phyloP scores from a whole-genome alignment of 2,329 filamentous ascomycete genomes.

The Nothophaeocryptopus gaeumannii region DNA sequence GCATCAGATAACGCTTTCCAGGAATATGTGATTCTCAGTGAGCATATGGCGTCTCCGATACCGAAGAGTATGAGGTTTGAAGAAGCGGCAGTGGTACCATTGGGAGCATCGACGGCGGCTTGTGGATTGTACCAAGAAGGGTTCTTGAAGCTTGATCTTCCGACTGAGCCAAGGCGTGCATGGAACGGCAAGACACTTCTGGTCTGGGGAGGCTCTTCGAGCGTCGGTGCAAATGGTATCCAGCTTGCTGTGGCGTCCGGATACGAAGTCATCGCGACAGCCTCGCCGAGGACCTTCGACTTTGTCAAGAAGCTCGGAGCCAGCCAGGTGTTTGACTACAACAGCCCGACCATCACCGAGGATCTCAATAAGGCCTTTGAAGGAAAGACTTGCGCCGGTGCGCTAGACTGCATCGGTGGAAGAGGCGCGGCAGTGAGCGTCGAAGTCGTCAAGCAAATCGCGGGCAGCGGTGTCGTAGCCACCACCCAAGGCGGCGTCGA shows the following conservation, averaged over 20 bases:
- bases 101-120: conserved; percentile 22
- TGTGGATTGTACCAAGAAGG: conserved; percentile 21
- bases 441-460: conserved; percentile 29
- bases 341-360: conserved; percentile 6
- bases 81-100: conserved; percentile 20
- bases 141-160: conserved; percentile 12
- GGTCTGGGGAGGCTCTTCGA: conserved; percentile 53
- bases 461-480: conserved; percentile 24
- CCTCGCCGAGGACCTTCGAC: conserved; percentile 44
- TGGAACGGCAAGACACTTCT: conserved; percentile 38
- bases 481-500: conserved; percentile 27
- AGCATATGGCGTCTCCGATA: conserved; percentile 13
- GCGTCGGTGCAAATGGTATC: conserved; percentile 47
- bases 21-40: conserved; percentile 16
- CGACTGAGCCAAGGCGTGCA: conserved; percentile 13
- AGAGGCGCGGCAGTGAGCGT: conserved; percentile 17
- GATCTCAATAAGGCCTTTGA: conserved; percentile 30
- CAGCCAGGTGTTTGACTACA: conserved; percentile 43
- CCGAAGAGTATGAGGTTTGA: conserved; percentile 21
- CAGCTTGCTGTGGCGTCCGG: conserved; percentile 47
- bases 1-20: conserved; percentile 22
- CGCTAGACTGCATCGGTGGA: conserved; percentile 23
- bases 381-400: conserved; percentile 32
- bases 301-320: conserved; percentile 46
- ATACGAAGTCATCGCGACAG: conserved; percentile 47